phyloP scores from a whole-genome alignment of 179 eudicot species.

The Vitellaria paradoxa region DNA sequence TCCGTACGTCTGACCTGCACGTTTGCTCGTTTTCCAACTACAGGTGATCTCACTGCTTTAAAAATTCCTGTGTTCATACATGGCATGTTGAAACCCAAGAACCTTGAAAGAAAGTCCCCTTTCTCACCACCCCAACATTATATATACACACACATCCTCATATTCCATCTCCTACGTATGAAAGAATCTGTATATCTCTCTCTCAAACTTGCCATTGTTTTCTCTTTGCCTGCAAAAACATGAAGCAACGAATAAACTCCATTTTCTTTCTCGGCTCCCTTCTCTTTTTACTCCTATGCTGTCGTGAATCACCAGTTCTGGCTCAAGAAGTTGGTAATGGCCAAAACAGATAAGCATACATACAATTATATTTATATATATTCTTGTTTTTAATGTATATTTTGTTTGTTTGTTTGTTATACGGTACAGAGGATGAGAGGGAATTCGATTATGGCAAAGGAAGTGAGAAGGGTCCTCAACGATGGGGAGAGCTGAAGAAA shows the following conservation, averaged over 20 bases:
- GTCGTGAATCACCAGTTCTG: not conserved
- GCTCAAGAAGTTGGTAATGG: conserved; percentile 20
- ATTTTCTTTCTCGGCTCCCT: conserved; percentile 5
- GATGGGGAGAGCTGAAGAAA: conserved; percentile 44
- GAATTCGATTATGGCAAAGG: conserved; percentile 33
- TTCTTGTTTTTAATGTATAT: too few species aligned
- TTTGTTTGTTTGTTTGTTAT: too few species aligned
- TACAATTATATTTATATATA: too few species aligned
- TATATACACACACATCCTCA: too few species aligned
- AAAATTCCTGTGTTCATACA: too few species aligned
- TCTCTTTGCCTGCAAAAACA: not conserved
- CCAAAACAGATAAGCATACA: not conserved
- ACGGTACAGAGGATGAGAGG: conserved; percentile 28
- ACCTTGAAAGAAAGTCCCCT: too few species aligned
- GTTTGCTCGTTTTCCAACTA: too few species aligned
- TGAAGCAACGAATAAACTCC: conserved; percentile 2
- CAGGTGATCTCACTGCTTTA: too few species aligned
- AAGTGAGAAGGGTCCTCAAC: conserved; percentile 38
- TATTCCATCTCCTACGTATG: too few species aligned
- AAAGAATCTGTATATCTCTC: not conserved
- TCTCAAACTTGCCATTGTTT: not conserved
- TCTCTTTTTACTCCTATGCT: conserved; percentile 5
- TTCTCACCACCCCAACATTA: too few species aligned
- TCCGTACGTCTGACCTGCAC: too few species aligned
- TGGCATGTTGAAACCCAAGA: too few species aligned